Conservation (phyloP, 345 rosid genomes). For the Viola odorata region DNA sequence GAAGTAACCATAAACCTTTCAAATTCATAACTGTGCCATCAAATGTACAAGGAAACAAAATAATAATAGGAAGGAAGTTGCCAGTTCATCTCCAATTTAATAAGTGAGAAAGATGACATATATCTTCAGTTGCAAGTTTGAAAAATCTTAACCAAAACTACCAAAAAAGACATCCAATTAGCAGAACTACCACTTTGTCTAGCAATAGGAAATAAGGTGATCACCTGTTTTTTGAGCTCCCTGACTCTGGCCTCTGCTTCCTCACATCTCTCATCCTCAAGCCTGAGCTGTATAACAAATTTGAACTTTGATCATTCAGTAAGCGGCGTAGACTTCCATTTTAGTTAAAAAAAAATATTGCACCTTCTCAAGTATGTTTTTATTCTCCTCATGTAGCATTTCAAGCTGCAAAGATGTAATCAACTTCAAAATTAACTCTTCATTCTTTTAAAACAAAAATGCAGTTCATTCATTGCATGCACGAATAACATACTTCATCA, state of each 20-base stretch:
- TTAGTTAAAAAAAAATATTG: background rate
- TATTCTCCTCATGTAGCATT: constrained; percentile 65
- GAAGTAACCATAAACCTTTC: background rate
- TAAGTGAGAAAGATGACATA: too few species aligned
- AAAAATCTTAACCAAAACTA: too few species aligned
- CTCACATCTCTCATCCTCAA: constrained; percentile 28
- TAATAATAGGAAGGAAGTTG: too few species aligned
- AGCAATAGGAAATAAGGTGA: too few species aligned
- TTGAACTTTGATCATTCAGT: background rate
- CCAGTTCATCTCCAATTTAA: too few species aligned
- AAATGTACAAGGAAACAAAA: background rate
- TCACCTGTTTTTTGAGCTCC: constrained; percentile 31
- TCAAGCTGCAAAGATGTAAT: constrained; percentile 54
- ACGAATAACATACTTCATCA: constrained; percentile 64
- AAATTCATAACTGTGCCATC: background rate
- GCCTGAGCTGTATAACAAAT: constrained; percentile 22
- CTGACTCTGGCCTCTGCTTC: constrained; percentile 28
- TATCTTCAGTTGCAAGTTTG: too few species aligned
- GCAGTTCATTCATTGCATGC: constrained; percentile 1
- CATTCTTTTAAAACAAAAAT: constrained; percentile 6
- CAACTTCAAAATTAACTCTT: background rate
- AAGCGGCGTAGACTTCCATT: background rate
- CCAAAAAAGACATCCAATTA: too few species aligned
- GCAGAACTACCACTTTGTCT: too few species aligned
- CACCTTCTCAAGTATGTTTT: constrained; percentile 25